Conservation (phyloP, 2,329 filamentous ascomycete species). For the Monosporascus ibericus region DNA sequence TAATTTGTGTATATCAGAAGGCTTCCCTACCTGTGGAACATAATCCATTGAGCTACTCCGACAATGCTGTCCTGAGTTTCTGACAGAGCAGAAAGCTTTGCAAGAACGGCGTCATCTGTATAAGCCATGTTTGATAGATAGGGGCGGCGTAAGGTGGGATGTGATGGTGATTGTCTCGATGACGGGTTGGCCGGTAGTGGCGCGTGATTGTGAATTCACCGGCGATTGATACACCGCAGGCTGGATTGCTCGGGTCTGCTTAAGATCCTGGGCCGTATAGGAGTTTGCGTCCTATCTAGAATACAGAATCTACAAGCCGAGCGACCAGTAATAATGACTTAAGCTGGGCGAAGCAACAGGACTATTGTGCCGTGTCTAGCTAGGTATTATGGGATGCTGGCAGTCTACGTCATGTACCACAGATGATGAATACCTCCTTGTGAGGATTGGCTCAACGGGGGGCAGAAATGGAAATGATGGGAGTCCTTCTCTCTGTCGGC, state of each 20-base stretch:
- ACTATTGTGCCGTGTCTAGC: not conserved
- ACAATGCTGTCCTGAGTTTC: slow-evolving; percentile 97
- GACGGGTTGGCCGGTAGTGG: not conserved
- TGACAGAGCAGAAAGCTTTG: slow-evolving; percentile 90
- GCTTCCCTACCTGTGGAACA: slow-evolving; percentile 81
- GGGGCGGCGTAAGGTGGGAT: not conserved
- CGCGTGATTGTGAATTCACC: slow-evolving; percentile 2
- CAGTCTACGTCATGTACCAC: not conserved
- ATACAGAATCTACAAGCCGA: not conserved
- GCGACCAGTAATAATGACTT: not conserved
- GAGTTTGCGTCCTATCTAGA: not conserved
- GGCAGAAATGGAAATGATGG: not conserved
- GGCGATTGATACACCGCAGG: not conserved
- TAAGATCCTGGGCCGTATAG: not conserved
- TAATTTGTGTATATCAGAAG: slow-evolving; percentile 2
- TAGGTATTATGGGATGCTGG: not conserved
- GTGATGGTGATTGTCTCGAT: slow-evolving; percentile 1
- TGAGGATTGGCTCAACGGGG: not conserved
- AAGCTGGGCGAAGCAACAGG: not conserved
- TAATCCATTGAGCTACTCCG: slow-evolving; percentile 96
- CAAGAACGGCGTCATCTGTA: slow-evolving; percentile 89
- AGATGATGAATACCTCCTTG: not conserved
- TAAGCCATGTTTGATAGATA: slow-evolving; percentile 67
- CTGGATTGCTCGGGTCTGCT: not conserved
- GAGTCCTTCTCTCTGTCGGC: not conserved